phyloP scores from a whole-genome alignment of 176 grass and related monocot genomes.

The Rhynchospora tenuis region DNA sequence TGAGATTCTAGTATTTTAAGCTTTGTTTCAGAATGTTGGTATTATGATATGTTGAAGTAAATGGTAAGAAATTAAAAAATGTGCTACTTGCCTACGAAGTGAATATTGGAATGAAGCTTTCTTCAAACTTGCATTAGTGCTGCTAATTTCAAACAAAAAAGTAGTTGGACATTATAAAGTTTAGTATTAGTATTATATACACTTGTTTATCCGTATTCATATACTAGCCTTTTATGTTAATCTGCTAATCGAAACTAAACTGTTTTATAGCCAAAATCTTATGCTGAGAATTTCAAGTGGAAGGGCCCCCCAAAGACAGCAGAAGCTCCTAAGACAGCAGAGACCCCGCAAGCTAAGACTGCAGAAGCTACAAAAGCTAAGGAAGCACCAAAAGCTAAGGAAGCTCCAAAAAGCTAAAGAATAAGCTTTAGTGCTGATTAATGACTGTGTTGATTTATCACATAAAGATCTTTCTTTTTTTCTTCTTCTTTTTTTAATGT shows the following conservation, averaged over 20 bases:
- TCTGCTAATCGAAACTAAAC: not conserved
- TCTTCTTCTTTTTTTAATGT: not conserved
- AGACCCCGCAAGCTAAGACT: not conserved
- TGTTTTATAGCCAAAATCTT: slow-evolving; percentile 61
- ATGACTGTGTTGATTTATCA: not conserved
- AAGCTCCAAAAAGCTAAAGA: slow-evolving; percentile 16
- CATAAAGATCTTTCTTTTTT: not conserved
- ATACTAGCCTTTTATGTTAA: not conserved
- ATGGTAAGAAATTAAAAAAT: not conserved
- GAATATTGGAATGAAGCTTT: not conserved
- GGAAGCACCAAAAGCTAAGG: slow-evolving; percentile 22
- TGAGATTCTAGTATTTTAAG: not conserved
- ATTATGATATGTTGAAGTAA: slow-evolving; percentile 2
- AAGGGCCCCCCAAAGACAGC: slow-evolving; percentile 53
- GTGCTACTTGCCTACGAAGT: not conserved
- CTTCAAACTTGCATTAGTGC: not conserved
- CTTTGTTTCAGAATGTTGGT: not conserved
- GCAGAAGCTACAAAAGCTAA: slow-evolving; percentile 10
- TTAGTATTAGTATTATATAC: no score
- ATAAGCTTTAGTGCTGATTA: not conserved
- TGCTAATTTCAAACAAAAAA: not conserved
- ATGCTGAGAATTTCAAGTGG: slow-evolving; percentile 99
- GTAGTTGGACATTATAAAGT: no score
- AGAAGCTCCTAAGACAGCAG: slow-evolving; percentile 21
- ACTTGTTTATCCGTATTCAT: not conserved